Evolutionary conservation across 805 yeast species (phyloP).

Genomic region (Yamadazyma paraphyllophila): DNA sequence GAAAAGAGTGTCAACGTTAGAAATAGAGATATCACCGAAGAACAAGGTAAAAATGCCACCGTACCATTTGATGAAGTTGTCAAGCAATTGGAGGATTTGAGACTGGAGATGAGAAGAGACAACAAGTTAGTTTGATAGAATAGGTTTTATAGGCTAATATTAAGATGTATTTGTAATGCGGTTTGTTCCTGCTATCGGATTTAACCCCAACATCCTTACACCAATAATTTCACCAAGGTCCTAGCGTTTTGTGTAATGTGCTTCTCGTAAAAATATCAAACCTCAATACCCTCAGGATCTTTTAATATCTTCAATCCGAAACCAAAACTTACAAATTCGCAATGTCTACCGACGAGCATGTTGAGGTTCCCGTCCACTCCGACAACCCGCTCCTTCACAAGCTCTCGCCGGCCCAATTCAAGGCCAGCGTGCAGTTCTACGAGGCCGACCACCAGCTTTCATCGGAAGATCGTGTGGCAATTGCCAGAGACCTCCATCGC

Average conservation of each 20-base stretch:
- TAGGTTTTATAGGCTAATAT: background rate
- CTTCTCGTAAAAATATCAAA: too few relatives aligned
- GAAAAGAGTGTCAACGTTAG: constrained; percentile 86
- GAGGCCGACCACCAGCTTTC: constrained; percentile 38
- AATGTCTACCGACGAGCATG: background rate
- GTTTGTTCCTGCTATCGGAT: too few relatives aligned
- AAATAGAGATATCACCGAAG: constrained; percentile 90
- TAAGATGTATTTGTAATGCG: background rate
- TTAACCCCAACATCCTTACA: too few relatives aligned
- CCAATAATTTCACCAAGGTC: too few relatives aligned
- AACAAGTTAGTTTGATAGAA: constrained; percentile 39
- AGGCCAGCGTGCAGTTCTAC: constrained; percentile 38
- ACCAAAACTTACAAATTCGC: too few relatives aligned
- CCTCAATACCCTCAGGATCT: too few relatives aligned
- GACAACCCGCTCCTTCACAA: constrained; percentile 27
- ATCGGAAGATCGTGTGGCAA: constrained; percentile 27
- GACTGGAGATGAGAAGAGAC: constrained; percentile 71
- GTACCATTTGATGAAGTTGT: constrained; percentile 71
- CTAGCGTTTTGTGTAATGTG: too few relatives aligned
- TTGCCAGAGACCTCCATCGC: constrained; percentile 29
- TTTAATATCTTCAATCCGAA: too few relatives aligned
- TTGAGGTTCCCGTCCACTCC: constrained; percentile 4
- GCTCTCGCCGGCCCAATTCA: constrained; percentile 33
- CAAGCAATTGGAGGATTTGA: constrained; percentile 62
- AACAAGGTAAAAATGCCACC: constrained; percentile 90